A percentile compares a stretch with the other conserved stretches of the same genome.
phyloP scores from a whole-genome alignment of 345 rosid species.

The Syzygium grande region DNA sequence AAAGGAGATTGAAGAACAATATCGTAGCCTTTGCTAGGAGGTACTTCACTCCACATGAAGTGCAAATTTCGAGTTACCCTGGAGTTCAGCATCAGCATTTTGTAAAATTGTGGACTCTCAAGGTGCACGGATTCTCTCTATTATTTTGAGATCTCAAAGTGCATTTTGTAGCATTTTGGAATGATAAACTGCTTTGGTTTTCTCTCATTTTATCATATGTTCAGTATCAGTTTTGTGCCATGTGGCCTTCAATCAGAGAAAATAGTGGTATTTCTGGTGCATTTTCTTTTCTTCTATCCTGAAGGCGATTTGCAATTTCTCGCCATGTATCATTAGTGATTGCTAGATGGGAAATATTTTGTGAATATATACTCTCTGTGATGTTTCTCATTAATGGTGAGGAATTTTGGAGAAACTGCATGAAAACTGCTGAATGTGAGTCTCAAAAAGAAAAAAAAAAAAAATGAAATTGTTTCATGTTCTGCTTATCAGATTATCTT shows the following conservation, averaged over 20 bases:
- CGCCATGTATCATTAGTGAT: neutral
- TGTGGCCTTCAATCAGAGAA: neutral
- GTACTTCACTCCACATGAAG: conserved; percentile 54
- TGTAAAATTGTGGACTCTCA: neutral
- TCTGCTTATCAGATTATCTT: neutral
- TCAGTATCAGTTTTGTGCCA: neutral
- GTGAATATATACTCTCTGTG: neutral
- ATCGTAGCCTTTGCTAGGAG: conserved; percentile 48
- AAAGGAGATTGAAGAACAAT: conserved; percentile 41
- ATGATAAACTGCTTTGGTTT: too few species aligned
- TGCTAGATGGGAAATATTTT: neutral
- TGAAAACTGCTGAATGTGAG: neutral
- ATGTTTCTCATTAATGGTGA: neutral
- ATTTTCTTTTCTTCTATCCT: too few species aligned
- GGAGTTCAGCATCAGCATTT: neutral
- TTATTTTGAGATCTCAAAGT: neutral
- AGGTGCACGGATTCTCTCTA: neutral
- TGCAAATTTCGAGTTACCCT: neutral
- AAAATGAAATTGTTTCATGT: neutral
- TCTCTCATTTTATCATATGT: neutral
- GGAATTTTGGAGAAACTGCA: neutral
- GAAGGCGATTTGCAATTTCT: neutral
- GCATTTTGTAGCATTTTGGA: too few species aligned
- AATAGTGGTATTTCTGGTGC: too few species aligned
- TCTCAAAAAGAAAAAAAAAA: neutral